Conservation (phyloP, 352 stramenopile species). For the Phytopythium helicoides region DNA sequence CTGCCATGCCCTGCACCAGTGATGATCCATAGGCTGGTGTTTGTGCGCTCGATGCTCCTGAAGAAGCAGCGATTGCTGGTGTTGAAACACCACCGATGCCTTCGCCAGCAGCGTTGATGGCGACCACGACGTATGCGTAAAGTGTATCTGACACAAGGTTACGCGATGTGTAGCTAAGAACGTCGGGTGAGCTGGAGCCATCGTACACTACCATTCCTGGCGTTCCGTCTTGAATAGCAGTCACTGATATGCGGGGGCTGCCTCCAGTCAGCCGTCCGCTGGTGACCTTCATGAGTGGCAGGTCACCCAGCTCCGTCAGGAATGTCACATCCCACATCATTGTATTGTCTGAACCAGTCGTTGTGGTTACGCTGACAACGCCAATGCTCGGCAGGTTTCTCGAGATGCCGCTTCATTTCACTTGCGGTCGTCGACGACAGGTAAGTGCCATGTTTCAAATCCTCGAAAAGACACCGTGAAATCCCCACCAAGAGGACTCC, state of each 20-base stretch:
- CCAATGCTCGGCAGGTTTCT: conserved; percentile 87
- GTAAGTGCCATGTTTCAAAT: conserved; percentile 72
- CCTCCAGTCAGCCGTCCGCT: conserved; percentile 82
- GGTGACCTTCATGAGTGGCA: conserved; percentile 91
- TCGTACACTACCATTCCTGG: conserved; percentile 92
- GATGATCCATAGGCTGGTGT: conserved; percentile 90
- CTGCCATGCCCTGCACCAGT: conserved; percentile 89
- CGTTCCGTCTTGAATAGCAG: conserved; percentile 83
- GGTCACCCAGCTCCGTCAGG: conserved; percentile 90
- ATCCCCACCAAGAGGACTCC: conserved; percentile 60
- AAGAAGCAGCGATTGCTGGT: conserved; percentile 89
- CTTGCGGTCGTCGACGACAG: conserved; percentile 32
- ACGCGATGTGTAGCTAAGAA: conserved; percentile 67
- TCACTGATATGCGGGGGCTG: conserved; percentile 61
- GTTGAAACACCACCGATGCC: conserved; percentile 86
- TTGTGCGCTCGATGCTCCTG: conserved; percentile 79
- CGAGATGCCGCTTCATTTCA: conserved; percentile 84
- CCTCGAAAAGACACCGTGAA: conserved; percentile 82
- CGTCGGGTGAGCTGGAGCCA: conserved; percentile 76
- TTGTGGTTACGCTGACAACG: conserved; percentile 67
- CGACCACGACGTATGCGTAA: conserved; percentile 93
- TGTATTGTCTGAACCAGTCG: conserved; percentile 52
- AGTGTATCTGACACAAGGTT: conserved; percentile 87
- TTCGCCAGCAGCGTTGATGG: conserved; percentile 91
- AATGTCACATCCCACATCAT: conserved; percentile 92